These are phyloP conservation scores for Cryptococcus deneoformans DNA, from an alignment of 1,284 basidiomycete genomes.

Conservation along the genomic window DNA sequence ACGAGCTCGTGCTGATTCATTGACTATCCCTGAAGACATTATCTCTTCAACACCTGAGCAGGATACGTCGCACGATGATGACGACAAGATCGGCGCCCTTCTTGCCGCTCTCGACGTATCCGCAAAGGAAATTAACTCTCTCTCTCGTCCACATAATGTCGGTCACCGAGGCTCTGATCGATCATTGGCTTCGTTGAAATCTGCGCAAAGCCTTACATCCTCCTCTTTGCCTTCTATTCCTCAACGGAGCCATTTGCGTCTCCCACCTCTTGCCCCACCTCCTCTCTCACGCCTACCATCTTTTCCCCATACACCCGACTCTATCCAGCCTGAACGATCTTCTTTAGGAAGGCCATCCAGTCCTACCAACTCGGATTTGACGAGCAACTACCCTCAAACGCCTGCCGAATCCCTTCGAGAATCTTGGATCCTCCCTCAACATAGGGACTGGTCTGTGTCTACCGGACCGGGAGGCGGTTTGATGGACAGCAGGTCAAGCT, in stretches of 20 bases:
- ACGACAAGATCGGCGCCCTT: conserved; percentile 14
- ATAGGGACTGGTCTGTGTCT: conserved; percentile 5
- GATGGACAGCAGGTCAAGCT: conserved; percentile 16
- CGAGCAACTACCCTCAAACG: conserved; percentile 27
- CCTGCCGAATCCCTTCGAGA: conserved; percentile 30
- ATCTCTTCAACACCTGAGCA: background rate
- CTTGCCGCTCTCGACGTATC: conserved; percentile 16
- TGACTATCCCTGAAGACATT: conserved; percentile 13
- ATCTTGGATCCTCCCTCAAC: conserved; percentile 12
- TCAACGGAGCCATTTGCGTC: background rate
- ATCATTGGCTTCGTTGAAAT: background rate
- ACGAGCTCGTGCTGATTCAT: conserved; percentile 25
- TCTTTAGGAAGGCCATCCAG: conserved; percentile 12
- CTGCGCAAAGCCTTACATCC: background rate
- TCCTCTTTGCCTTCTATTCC: background rate
- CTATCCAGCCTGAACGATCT: background rate
- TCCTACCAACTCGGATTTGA: conserved; percentile 35
- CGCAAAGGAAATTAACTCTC: background rate
- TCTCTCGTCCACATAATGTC: background rate
- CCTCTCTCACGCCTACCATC: background rate
- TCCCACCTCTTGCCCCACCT: background rate
- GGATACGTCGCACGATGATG: background rate
- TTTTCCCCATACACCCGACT: conserved; percentile 15
- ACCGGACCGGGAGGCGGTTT: background rate
- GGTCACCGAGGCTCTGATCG: background rate